Evolutionary conservation across 768 basidiomycete species (phyloP).

Genomic region (Suillus ampliporus): DNA sequence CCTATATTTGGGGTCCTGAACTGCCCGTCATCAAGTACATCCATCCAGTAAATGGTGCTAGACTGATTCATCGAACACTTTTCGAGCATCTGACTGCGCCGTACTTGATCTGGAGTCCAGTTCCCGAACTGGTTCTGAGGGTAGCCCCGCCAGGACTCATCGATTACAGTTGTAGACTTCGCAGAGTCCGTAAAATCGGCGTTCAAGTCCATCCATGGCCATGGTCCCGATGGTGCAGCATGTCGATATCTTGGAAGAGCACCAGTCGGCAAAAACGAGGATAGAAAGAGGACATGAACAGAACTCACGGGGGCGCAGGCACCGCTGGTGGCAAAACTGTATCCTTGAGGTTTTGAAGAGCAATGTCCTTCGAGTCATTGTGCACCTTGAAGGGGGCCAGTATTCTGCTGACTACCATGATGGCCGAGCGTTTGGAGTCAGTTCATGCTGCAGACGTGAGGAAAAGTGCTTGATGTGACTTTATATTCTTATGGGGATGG

Average conservation of each 20-base stretch:
- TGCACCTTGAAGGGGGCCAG: not conserved
- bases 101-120: constrained; percentile 39
- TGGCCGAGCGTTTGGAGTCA: not conserved
- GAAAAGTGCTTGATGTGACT: no score
- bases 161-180: not conserved
- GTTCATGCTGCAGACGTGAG: not conserved
- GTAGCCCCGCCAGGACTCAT: constrained; percentile 21
- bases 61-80: constrained; percentile 19
- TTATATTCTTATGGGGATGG: not conserved
- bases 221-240: constrained; percentile 35
- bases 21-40: constrained; percentile 18
- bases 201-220: constrained; percentile 38
- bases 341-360: not conserved
- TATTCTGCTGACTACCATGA: not conserved
- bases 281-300: no score
- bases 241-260: constrained; percentile 21
- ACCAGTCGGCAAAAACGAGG: not conserved
- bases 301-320: constrained; percentile 3
- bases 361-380: not conserved
- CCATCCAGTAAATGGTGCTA: constrained; percentile 32
- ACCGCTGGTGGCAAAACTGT: constrained; percentile 6
- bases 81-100: constrained; percentile 36
- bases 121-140: constrained; percentile 37
- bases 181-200: not conserved
- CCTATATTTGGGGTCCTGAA: constrained; percentile 12